Percentiles rank a stretch among this genome's conserved stretches.
Conservation (phyloP, 257 asterid species). For the Solanum stenotomum region DNA sequence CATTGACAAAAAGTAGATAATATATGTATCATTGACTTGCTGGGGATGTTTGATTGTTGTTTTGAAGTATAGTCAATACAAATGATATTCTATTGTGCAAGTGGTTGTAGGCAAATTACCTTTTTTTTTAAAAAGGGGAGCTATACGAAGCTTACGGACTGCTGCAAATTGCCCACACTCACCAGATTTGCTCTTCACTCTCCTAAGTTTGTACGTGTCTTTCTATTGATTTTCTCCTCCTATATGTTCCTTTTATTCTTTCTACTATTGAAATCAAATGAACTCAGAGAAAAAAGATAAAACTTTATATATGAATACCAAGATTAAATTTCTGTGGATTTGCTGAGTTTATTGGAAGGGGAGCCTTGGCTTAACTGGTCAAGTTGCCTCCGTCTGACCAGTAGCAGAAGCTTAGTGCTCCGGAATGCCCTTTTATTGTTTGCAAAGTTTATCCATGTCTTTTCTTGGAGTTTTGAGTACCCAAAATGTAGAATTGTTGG, state of each 20-base stretch:
- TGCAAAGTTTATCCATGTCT: background rate
- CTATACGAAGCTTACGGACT: conserved; percentile 34
- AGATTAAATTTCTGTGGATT: background rate
- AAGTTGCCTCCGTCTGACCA: background rate
- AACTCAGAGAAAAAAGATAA: too few relatives aligned
- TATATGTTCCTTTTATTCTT: background rate
- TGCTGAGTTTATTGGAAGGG: background rate
- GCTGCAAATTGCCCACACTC: conserved; percentile 44
- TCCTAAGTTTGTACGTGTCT: conserved; percentile 45
- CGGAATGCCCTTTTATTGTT: background rate
- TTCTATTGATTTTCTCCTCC: background rate
- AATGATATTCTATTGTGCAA: background rate
- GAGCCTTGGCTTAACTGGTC: background rate
- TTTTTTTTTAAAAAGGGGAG: background rate
- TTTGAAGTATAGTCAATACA: background rate
- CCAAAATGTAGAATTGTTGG: background rate
- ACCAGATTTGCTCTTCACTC: conserved; percentile 40
- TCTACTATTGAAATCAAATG: too few relatives aligned
- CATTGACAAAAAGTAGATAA: background rate
- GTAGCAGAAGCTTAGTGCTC: background rate
- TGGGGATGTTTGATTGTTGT: background rate
- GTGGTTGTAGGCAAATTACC: background rate
- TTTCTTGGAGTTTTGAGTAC: background rate
- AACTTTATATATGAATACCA: too few relatives aligned
- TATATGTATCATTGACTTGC: background rate